These are phyloP conservation scores for Geosmithia morbida DNA, from an alignment of 2,329 filamentous ascomycete species.

Conservation along the genomic window DNA sequence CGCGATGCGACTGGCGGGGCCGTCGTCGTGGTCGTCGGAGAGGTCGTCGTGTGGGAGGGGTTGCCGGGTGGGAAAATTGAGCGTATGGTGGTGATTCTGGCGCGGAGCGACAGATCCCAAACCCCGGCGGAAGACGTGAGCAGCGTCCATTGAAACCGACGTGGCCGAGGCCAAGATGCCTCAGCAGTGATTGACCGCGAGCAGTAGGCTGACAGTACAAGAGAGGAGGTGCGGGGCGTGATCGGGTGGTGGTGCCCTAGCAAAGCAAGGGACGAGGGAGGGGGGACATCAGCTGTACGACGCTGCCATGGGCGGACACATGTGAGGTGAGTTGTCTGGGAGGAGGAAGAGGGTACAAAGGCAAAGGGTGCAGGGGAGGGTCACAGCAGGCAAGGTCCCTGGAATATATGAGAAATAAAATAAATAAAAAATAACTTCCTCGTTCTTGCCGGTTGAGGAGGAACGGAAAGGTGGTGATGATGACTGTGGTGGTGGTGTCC, in stretches of 20 bases:
- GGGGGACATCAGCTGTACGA: not conserved
- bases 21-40: conserved; percentile 22
- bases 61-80: conserved; percentile 13
- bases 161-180: conserved; percentile 1
- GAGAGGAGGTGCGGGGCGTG: not conserved
- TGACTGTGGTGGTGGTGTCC: not conserved
- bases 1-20: conserved; percentile 48
- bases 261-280: not conserved
- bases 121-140: conserved; percentile 45
- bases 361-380: too few species aligned
- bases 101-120: conserved; percentile 29
- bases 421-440: too few species aligned
- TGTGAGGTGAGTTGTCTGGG: not conserved
- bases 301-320: not conserved
- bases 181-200: not conserved
- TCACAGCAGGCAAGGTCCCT: too few species aligned
- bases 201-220: not conserved
- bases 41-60: conserved; percentile 22
- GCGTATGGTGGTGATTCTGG: conserved; percentile 14
- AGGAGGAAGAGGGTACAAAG: not conserved
- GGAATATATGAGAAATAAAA: too few species aligned
- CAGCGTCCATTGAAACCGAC: conserved; percentile 36
- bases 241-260: not conserved
- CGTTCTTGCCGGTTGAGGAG: not conserved
- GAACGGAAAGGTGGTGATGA: not conserved